Conservation (phyloP, 148 eudicot species). For the Vaccinium corymbosum region DNA sequence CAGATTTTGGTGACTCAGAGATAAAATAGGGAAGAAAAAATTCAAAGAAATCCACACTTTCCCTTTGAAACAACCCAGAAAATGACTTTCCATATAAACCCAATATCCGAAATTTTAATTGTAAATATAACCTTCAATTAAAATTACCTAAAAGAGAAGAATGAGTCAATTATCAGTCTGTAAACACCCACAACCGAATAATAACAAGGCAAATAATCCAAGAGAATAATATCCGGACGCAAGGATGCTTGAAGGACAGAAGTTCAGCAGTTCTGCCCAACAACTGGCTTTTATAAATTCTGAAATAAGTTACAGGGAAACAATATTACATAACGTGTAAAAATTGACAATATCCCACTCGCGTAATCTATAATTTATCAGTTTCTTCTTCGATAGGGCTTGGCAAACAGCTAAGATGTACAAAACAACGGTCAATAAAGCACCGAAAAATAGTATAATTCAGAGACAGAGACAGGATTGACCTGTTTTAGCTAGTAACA, state of each 20-base stretch:
- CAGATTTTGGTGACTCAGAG: background rate
- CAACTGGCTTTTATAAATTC: background rate
- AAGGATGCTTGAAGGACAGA: background rate
- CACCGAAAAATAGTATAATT: background rate
- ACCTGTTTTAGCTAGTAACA: background rate
- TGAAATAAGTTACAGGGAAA: background rate
- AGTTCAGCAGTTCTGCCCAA: background rate
- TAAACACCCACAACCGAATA: background rate
- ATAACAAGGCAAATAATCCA: background rate
- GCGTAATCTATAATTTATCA: background rate
- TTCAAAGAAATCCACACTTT: background rate
- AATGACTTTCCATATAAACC: background rate
- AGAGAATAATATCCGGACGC: background rate
- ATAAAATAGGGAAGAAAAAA: background rate
- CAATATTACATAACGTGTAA: background rate
- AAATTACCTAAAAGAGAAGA: background rate
- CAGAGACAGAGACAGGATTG: background rate
- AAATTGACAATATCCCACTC: background rate
- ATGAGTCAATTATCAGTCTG: background rate
- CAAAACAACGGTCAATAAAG: background rate
- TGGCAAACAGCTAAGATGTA: background rate
- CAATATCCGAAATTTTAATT: background rate
- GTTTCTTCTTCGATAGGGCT: background rate
- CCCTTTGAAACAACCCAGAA: background rate
- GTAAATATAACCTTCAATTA: background rate